Evolutionary conservation across 2,329 filamentous ascomycete genomes (phyloP).

Genomic region (Cladorrhinum sp.): DNA sequence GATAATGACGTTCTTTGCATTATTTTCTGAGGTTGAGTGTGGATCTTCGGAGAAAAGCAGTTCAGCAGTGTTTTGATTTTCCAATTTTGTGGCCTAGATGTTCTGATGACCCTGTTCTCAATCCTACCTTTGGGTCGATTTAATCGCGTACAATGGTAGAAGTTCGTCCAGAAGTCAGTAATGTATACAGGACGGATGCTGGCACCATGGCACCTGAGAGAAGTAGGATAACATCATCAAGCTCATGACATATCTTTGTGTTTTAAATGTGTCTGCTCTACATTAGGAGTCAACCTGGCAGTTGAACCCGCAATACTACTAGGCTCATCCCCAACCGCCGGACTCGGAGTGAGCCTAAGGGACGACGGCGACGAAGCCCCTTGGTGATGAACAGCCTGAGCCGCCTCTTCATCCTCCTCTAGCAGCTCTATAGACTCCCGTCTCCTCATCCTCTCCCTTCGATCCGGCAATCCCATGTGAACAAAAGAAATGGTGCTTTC

Average conservation of each 20-base stretch:
- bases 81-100: too few relatives aligned
- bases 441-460: background rate
- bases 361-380: background rate
- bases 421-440: conserved; percentile 9
- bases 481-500: conserved; percentile 17
- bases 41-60: too few relatives aligned
- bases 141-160: too few relatives aligned
- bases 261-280: background rate
- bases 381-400: background rate
- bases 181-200: too few relatives aligned
- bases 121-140: too few relatives aligned
- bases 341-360: background rate
- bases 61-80: too few relatives aligned
- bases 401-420: background rate
- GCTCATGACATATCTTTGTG: background rate
- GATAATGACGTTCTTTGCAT: too few relatives aligned
- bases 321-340: background rate
- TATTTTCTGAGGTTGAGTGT: too few relatives aligned
- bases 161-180: too few relatives aligned
- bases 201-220: too few relatives aligned
- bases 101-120: too few relatives aligned
- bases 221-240: too few relatives aligned
- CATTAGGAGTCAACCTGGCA: background rate
- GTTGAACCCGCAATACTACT: background rate
- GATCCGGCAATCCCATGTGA: conserved; percentile 3